These are phyloP conservation scores for Sugiyamaella smithiae DNA, from an alignment of 805 yeast species.

Conservation along the genomic window DNA sequence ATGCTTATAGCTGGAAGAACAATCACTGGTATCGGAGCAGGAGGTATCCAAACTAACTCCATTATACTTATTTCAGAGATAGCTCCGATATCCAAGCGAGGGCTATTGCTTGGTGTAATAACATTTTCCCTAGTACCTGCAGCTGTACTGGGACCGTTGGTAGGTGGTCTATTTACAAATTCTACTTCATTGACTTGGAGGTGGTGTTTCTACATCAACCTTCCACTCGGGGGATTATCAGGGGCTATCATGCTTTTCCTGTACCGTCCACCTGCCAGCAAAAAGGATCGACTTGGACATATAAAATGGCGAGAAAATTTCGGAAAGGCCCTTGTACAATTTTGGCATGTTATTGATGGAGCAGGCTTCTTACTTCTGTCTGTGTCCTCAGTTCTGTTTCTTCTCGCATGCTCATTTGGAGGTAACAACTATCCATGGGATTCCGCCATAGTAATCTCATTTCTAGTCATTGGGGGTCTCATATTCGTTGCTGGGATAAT, in stretches of 20 bases:
- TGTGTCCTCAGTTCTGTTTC: neutral
- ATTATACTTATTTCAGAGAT: conserved; percentile 49
- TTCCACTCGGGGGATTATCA: conserved; percentile 38
- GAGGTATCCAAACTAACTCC: conserved; percentile 53
- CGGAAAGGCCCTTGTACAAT: neutral
- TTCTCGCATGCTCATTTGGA: conserved; percentile 31
- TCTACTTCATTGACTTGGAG: conserved; percentile 45
- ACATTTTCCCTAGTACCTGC: conserved; percentile 7
- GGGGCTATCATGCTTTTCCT: conserved; percentile 27
- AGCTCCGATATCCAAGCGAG: conserved; percentile 9
- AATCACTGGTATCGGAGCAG: conserved; percentile 55
- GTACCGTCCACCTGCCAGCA: neutral
- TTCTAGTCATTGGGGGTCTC: conserved; percentile 38
- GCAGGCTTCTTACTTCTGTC: neutral
- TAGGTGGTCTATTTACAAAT: conserved; percentile 47
- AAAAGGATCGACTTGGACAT: neutral
- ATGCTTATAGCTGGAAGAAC: conserved; percentile 37
- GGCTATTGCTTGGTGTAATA: neutral
- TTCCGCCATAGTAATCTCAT: conserved; percentile 9
- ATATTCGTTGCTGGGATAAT: conserved; percentile 31
- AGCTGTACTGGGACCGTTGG: conserved; percentile 51
- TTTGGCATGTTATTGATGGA: neutral
- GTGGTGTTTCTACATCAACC: conserved; percentile 47
- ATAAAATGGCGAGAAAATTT: neutral
- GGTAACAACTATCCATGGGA: conserved; percentile 12